These are phyloP conservation scores for Pythium pyrilobum DNA, from an alignment of 352 stramenopile genomes.

Conservation along the genomic window DNA sequence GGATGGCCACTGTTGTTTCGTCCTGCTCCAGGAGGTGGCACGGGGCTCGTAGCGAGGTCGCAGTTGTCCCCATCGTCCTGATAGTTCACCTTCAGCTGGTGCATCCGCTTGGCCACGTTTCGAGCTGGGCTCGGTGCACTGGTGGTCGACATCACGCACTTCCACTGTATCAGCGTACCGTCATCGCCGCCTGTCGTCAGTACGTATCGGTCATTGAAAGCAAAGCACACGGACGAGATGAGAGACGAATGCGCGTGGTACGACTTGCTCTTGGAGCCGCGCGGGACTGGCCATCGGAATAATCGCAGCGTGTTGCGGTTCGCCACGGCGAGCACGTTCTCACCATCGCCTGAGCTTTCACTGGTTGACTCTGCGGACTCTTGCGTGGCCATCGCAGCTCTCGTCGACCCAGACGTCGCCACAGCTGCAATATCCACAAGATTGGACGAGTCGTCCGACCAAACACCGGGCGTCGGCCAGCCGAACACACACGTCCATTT, in stretches of 20 bases:
- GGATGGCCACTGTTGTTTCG: constrained; percentile 2
- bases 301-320: constrained; percentile 40
- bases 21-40: constrained; percentile 1
- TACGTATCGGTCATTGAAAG: constrained; percentile 39
- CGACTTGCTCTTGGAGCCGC: constrained; percentile 31
- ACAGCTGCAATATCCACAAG: constrained; percentile 47
- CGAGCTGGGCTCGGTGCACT: not conserved
- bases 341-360: constrained; percentile 1
- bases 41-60: not conserved
- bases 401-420: constrained; percentile 23
- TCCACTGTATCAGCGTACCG: constrained; percentile 56
- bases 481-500: constrained; percentile 71
- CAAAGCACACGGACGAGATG: constrained; percentile 47
- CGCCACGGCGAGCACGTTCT: constrained; percentile 46
- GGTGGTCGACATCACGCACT: constrained; percentile 6
- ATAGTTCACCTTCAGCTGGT: constrained; percentile 8
- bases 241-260: constrained; percentile 42
- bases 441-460: constrained; percentile 43
- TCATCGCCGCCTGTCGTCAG: constrained; percentile 57
- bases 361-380: not conserved
- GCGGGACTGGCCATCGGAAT: constrained; percentile 43
- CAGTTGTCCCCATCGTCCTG: not conserved
- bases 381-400: constrained; percentile 10
- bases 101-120: constrained; percentile 8
- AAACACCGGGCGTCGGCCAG: constrained; percentile 60